Evolutionary conservation across 345 rosid genomes (phyloP).

Genomic region (Gossypium herbaceum): DNA sequence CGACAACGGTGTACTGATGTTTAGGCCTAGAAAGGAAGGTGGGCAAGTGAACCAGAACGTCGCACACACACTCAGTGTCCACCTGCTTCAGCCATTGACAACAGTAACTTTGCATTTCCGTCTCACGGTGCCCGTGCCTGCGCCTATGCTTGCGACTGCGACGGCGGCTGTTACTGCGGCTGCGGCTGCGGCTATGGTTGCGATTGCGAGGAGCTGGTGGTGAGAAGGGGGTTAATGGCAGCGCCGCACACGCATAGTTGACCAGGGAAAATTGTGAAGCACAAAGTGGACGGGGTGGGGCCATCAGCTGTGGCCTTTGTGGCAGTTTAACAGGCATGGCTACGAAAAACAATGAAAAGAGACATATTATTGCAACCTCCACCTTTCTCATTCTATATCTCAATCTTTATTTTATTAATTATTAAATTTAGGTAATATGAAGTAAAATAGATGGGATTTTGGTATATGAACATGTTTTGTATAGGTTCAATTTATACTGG

Average conservation of each 20-base stretch:
- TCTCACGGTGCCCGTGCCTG: conserved; percentile 16
- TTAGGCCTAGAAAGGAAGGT: conserved; percentile 57
- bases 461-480: not conserved
- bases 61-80: conserved; percentile 76
- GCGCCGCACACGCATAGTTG: conserved; percentile 55
- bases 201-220: not conserved
- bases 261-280: conserved; percentile 59
- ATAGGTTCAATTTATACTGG: conserved; percentile 24
- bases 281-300: conserved; percentile 53
- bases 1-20: conserved; percentile 52
- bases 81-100: conserved; percentile 73
- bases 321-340: not conserved
- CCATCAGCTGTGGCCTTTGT: not conserved
- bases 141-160: conserved; percentile 12
- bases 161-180: not conserved
- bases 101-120: conserved; percentile 39
- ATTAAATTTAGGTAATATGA: not conserved
- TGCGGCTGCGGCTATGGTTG: not conserved
- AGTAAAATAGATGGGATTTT: not conserved
- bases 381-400: not conserved
- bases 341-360: not conserved
- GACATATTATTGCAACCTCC: not conserved
- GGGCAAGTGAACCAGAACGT: conserved; percentile 67
- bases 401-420: not conserved
- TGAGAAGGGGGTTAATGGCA: conserved; percentile 34